Base-by-base conservation (phyloP, 73 alveolate genomes). In the Paramecium sexaurelia region DNA sequence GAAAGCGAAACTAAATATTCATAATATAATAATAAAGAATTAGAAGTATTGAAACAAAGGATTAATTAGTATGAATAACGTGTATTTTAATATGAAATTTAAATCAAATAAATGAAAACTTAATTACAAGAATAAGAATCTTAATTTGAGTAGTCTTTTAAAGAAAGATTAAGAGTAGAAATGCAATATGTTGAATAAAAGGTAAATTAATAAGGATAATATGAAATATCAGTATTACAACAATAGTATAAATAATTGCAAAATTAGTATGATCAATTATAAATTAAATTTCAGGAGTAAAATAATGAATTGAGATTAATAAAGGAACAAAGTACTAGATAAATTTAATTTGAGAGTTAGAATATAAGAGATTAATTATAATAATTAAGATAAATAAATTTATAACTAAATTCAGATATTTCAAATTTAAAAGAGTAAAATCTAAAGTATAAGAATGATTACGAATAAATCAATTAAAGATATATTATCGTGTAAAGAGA, bases 401-500 rank as follows among this genome's bases (percentile, higher is more conserved):
- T 71, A 13, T 9, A 71, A 71, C 15, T 71, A 35, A 37, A 71
- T 71, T 71, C 7, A 27, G 86, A 71, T 6, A 78, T 78, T 39
- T 24, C 45, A 11, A 9, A 0, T 7, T 78, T 78, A 15, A 41
- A 45, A 24, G 68, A 78, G 17, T 45, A 40, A 5, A 39, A 19
- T 43, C 17, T 24, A 6, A 39, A 45, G 22, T 78, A 78, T 78
- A 37, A 43, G 41, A 39, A 8, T 17, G 90, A 78, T 17, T 78
- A 78, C 24, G 90, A 78, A 22, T 29, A 20, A 39, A 29, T 78
- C 6, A 45, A 39, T 24, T 78, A 39, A 19, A 9, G 55, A 22
- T 78, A 13, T 78, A 9, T 78, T 22, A 13, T 41, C 0, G 8
- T 78, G 7, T 78, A 78, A 43, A 78, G 90, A 33, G 90, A 78